phyloP scores from a whole-genome alignment of 805 yeast species.

The Saccharomycopsis sp. region DNA sequence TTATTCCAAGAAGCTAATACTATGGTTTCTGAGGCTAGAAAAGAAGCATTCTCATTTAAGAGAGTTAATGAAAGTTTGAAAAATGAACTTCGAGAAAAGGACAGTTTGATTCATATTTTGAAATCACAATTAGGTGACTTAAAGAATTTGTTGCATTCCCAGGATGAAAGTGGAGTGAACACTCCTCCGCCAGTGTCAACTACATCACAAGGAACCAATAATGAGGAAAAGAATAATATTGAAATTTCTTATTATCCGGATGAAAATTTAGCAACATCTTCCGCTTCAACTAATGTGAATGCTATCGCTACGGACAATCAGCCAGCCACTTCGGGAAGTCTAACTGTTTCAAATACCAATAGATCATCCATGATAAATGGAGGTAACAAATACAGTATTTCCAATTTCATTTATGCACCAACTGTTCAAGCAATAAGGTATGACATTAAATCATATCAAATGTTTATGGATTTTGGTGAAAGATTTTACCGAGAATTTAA shows the following conservation, averaged over 20 bases:
- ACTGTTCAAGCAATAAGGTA: conserved; percentile 21
- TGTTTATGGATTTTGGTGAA: conserved; percentile 17
- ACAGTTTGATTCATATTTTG: conserved; percentile 56
- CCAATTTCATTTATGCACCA: conserved; percentile 21
- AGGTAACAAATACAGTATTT: neutral
- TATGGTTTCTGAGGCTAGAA: conserved; percentile 75
- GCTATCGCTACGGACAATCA: neutral
- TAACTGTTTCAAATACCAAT: neutral
- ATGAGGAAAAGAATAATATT: conserved; percentile 2
- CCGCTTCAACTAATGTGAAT: neutral
- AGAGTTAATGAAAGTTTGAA: conserved; percentile 49
- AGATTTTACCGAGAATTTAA: conserved; percentile 12
- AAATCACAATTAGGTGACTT: conserved; percentile 62
- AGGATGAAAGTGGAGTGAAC: conserved; percentile 29
- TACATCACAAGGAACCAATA: neutral
- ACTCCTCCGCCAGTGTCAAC: neutral
- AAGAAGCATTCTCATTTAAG: conserved; percentile 54
- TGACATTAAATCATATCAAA: conserved; percentile 15
- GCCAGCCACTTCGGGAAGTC: no score
- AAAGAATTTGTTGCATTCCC: conserved; percentile 49
- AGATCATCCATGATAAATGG: neutral
- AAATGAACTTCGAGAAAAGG: conserved; percentile 56
- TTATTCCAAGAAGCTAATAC: conserved; percentile 77
- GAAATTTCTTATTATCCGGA: conserved; percentile 10
- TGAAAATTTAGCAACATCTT: neutral